Evolutionary conservation across 1,139 yeast genomes (phyloP).

Genomic region (Yamadazyma dendronema): DNA sequence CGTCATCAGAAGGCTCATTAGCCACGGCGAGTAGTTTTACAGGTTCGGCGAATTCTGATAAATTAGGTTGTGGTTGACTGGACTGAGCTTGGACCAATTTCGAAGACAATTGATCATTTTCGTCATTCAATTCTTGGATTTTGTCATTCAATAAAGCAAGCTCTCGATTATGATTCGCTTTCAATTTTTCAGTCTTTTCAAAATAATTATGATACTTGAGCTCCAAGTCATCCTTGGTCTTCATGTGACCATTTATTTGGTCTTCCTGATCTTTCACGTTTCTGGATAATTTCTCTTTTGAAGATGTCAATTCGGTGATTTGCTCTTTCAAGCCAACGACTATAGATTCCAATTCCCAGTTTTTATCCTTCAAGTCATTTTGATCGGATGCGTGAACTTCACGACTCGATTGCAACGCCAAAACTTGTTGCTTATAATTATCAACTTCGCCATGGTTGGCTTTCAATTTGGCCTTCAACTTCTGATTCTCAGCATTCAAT

Average conservation of each 20-base stretch:
- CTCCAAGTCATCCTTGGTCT: slow-evolving; percentile 50
- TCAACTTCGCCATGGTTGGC: slow-evolving; percentile 42
- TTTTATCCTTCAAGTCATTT: slow-evolving; percentile 60
- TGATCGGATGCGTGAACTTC: slow-evolving; percentile 34
- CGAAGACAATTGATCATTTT: slow-evolving; percentile 54
- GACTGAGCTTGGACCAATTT: slow-evolving; percentile 23
- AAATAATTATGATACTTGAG: slow-evolving; percentile 37
- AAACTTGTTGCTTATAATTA: slow-evolving; percentile 36
- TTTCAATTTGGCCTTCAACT: slow-evolving; percentile 43
- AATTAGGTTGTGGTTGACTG: not conserved
- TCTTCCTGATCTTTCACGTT: slow-evolving; percentile 32
- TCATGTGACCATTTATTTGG: slow-evolving; percentile 29
- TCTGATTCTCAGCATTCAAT: slow-evolving; percentile 66
- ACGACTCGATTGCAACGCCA: slow-evolving; percentile 30
- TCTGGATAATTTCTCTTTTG: slow-evolving; percentile 32
- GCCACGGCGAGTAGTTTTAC: slow-evolving; percentile 12
- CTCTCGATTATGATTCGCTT: slow-evolving; percentile 36
- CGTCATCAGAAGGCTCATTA: slow-evolving; percentile 25
- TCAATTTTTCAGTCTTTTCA: slow-evolving; percentile 34
- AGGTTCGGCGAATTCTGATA: slow-evolving; percentile 14
- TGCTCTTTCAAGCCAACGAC: slow-evolving; percentile 52
- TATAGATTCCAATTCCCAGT: slow-evolving; percentile 74
- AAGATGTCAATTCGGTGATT: slow-evolving; percentile 23
- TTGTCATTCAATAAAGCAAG: slow-evolving; percentile 46
- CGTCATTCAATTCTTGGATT: slow-evolving; percentile 60